Conservation (phyloP, 116 monocot genomes). For the Phalaenopsis hybrid region DNA sequence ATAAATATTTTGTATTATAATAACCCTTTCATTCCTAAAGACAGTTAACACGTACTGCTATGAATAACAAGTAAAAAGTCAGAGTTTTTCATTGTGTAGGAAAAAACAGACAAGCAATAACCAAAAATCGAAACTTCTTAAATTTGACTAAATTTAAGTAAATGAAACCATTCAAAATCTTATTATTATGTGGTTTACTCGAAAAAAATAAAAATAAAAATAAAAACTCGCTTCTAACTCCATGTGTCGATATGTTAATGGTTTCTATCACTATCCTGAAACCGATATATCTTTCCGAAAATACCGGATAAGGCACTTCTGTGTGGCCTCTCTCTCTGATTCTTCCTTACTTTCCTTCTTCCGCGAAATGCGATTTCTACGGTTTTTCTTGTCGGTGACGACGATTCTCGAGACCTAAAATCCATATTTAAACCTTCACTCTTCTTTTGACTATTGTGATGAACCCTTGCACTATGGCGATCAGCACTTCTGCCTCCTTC, state of each 20-base stretch:
- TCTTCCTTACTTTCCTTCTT: background rate
- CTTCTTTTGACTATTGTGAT: background rate
- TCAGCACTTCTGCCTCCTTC: slow-evolving; percentile 1
- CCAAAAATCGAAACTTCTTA: no score
- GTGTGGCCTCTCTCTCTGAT: background rate
- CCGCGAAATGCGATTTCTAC: background rate
- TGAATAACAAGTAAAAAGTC: no score
- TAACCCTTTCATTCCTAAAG: no score
- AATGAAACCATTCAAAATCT: no score
- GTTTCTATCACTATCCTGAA: background rate
- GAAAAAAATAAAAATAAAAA: no score
- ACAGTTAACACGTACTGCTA: no score
- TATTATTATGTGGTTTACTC: no score
- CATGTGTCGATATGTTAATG: background rate
- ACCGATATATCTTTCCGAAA: background rate
- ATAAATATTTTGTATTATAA: no score
- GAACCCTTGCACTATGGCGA: background rate
- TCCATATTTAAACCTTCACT: background rate
- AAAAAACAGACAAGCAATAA: no score
- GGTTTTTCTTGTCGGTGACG: slow-evolving; percentile 3
- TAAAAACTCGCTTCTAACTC: background rate
- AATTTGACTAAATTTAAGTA: no score
- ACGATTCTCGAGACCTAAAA: slow-evolving; percentile 1
- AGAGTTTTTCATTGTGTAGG: no score
- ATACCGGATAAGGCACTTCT: slow-evolving; percentile 5